Percentiles rank a stretch among this genome's conserved stretches.
phyloP scores from a whole-genome alignment of 768 basidiomycete genomes.

The Lactarius hatsudake region DNA sequence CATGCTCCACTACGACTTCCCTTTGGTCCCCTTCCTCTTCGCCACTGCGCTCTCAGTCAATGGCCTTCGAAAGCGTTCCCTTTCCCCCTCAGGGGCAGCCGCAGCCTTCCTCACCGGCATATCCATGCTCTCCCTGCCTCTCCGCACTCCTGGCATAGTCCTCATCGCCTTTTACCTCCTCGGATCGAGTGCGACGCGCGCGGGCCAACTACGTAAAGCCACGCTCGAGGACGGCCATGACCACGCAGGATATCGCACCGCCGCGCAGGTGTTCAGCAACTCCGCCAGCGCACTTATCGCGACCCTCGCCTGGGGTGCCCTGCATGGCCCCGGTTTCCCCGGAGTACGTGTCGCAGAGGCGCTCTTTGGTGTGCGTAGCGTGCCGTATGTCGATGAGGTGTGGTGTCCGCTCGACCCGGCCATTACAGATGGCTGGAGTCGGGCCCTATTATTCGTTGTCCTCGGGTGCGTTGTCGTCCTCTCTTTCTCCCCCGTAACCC shows the following conservation, averaged over 20 bases:
- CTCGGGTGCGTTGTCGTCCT: conserved; percentile 52
- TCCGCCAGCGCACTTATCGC: conserved; percentile 63
- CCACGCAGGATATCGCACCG: conserved; percentile 70
- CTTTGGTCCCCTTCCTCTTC: conserved; percentile 43
- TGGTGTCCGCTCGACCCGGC: conserved; percentile 64
- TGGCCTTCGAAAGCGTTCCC: conserved; percentile 69
- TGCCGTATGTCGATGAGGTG: conserved; percentile 38
- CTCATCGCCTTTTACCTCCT: conserved; percentile 77
- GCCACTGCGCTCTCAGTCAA: conserved; percentile 59
- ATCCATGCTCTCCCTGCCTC: conserved; percentile 63
- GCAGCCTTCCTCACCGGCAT: conserved; percentile 79
- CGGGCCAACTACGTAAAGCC: conserved; percentile 72
- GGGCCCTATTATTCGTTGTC: conserved; percentile 57
- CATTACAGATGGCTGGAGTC: conserved; percentile 52
- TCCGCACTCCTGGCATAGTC: conserved; percentile 59
- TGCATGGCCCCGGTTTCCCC: conserved; percentile 46
- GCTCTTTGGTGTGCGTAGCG: conserved; percentile 24
- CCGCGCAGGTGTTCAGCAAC: conserved; percentile 83
- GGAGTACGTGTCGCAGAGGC: conserved; percentile 26
- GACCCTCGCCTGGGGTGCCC: conserved; percentile 59
- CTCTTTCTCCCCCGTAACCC: neutral
- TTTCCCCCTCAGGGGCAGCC: conserved; percentile 72
- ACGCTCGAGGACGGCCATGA: conserved; percentile 77
- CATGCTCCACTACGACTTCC: conserved; percentile 34
- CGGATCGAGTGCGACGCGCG: conserved; percentile 84